Evolutionary conservation across 371 early-diverging fungal genomes (phyloP).

Genomic region (Nematocida ironsii): DNA sequence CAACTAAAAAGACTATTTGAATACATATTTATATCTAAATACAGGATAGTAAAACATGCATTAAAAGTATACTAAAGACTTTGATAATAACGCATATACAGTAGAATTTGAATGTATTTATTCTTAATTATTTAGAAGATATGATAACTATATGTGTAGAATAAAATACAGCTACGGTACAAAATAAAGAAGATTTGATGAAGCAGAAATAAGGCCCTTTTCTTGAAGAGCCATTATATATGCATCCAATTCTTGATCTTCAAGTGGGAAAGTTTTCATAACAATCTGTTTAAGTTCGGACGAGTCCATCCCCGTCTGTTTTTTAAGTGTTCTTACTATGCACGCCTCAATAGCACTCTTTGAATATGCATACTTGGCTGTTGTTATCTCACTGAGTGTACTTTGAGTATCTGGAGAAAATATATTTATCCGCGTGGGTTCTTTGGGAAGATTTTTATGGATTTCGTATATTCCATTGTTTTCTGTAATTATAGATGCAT

Average conservation of each 20-base stretch:
- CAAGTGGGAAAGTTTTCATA: neutral
- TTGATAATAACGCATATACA: neutral
- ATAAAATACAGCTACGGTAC: conserved; percentile 31
- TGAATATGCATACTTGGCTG: conserved; percentile 2
- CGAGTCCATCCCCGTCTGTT: neutral
- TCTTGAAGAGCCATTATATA: conserved; percentile 27
- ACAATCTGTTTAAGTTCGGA: neutral
- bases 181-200: conserved; percentile 33
- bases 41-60: too few species aligned
- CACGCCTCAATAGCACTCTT: conserved; percentile 31
- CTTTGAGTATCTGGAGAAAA: conserved; percentile 23
- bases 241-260: conserved; percentile 10
- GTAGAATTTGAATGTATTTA: neutral
- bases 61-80: neutral
- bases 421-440: conserved; percentile 3
- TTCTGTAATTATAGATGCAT: neutral
- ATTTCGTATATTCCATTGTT: conserved; percentile 19
- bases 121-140: neutral
- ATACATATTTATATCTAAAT: too few species aligned
- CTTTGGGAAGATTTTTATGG: neutral
- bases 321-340: conserved; percentile 34
- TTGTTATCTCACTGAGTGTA: neutral
- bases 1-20: too few species aligned
- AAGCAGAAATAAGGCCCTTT: conserved; percentile 30
- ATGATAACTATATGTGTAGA: neutral